A percentile compares a stretch with the other conserved stretches of the same genome.
Conservation (phyloP, 2,329 filamentous ascomycete genomes). For the Ceratocystis destructans region DNA sequence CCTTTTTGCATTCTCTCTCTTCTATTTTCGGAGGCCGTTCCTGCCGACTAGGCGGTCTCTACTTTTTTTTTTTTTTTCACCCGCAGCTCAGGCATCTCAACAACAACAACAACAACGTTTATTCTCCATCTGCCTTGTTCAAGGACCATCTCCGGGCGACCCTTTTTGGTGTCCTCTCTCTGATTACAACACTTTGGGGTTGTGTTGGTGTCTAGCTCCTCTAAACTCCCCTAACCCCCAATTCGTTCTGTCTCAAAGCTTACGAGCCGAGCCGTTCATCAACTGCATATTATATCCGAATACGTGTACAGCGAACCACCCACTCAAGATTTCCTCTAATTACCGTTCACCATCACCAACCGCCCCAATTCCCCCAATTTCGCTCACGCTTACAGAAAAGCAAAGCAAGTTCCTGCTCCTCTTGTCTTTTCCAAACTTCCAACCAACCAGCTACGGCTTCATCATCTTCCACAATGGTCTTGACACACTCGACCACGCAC, state of each 20-base stretch:
- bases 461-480: conserved; percentile 38
- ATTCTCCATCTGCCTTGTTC: neutral
- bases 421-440: neutral
- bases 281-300: neutral
- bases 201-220: neutral
- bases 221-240: neutral
- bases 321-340: neutral
- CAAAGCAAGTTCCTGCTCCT: neutral
- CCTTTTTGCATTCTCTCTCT: neutral
- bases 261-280: neutral
- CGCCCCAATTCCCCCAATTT: neutral
- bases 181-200: neutral
- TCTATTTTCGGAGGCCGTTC: neutral
- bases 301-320: neutral
- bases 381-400: too few species aligned
- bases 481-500: conserved; percentile 53
- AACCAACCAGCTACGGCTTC: neutral
- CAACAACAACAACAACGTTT: neutral
- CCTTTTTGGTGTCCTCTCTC: neutral
- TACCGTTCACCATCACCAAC: too few species aligned
- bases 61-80: neutral
- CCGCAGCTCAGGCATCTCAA: neutral
- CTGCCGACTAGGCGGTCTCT: neutral
- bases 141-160: neutral
- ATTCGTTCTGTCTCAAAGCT: neutral